Evolutionary conservation across 2,329 filamentous ascomycete genomes (phyloP).

Genomic region (Cytospora piceae): DNA sequence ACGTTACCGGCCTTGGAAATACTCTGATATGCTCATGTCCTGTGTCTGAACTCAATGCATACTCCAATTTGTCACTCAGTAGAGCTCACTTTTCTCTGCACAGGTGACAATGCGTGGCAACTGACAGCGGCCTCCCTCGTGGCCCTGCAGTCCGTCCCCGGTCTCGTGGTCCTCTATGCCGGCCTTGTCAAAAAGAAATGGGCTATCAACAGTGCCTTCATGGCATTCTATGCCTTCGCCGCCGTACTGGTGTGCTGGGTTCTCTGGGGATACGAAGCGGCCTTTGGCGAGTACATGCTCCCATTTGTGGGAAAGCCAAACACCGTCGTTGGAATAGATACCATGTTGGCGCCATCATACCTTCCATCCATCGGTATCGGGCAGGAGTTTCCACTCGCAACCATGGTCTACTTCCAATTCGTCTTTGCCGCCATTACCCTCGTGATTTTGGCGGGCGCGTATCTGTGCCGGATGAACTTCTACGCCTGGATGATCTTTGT

Average conservation of each 20-base stretch:
- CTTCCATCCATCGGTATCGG: slow-evolving; percentile 47
- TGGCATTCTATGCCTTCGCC: slow-evolving; percentile 55
- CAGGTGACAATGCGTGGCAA: slow-evolving; percentile 57
- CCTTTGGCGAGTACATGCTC: slow-evolving; percentile 53
- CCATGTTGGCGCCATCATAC: slow-evolving; percentile 46
- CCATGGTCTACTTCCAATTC: slow-evolving; percentile 59
- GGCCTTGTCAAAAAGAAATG: slow-evolving; percentile 53
- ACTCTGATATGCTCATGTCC: too few species aligned
- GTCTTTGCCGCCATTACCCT: slow-evolving; percentile 56
- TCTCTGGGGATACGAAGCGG: slow-evolving; percentile 52
- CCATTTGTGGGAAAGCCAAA: slow-evolving; percentile 53
- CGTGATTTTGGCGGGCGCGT: slow-evolving; percentile 50
- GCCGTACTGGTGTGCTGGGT: slow-evolving; percentile 54
- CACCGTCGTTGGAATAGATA: slow-evolving; percentile 48
- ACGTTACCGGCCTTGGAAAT: background rate
- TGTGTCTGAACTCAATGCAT: background rate
- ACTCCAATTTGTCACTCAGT: background rate
- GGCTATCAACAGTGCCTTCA: slow-evolving; percentile 54
- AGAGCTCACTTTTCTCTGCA: slow-evolving; percentile 28
- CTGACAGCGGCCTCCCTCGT: slow-evolving; percentile 54
- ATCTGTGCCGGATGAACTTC: slow-evolving; percentile 54
- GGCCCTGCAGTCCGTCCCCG: slow-evolving; percentile 53
- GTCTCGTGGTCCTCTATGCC: slow-evolving; percentile 53
- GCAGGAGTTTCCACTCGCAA: slow-evolving; percentile 49
- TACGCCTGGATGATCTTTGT: slow-evolving; percentile 56